Evolutionary conservation across 2,329 filamentous ascomycete genomes (phyloP).

Genomic region (Dothistroma pini): DNA sequence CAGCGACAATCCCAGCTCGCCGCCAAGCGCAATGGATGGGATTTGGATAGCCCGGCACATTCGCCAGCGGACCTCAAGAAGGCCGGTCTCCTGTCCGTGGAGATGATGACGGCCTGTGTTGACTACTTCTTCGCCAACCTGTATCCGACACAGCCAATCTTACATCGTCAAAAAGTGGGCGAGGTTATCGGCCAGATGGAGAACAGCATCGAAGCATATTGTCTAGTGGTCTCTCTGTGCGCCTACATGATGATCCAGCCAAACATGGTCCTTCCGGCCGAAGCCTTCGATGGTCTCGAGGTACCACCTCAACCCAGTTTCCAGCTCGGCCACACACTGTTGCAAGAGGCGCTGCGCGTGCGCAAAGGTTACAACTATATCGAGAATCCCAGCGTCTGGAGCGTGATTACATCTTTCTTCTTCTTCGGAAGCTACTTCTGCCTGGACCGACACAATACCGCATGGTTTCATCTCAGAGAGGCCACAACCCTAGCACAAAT

Average conservation of each 20-base stretch:
- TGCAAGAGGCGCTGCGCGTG: slow-evolving; percentile 57
- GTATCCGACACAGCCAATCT: slow-evolving; percentile 61
- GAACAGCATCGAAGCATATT: slow-evolving; percentile 54
- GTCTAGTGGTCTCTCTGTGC: slow-evolving; percentile 52
- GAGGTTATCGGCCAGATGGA: slow-evolving; percentile 53
- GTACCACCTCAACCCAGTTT: slow-evolving; percentile 42
- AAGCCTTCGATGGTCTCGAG: slow-evolving; percentile 49
- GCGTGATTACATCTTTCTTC: slow-evolving; percentile 62
- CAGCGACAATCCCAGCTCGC: slow-evolving; percentile 45
- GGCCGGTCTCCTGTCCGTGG: slow-evolving; percentile 47
- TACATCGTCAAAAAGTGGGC: slow-evolving; percentile 51
- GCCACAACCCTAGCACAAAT: slow-evolving; percentile 59
- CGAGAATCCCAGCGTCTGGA: slow-evolving; percentile 52
- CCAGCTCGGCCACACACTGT: slow-evolving; percentile 51
- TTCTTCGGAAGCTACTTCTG: slow-evolving; percentile 60
- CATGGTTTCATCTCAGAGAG: slow-evolving; percentile 60
- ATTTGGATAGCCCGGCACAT: slow-evolving; percentile 40
- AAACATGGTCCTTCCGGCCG: slow-evolving; percentile 42
- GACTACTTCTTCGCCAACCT: slow-evolving; percentile 61
- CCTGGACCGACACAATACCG: slow-evolving; percentile 58
- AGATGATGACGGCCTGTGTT: slow-evolving; percentile 52
- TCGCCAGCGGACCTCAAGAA: slow-evolving; percentile 45
- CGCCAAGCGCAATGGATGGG: slow-evolving; percentile 38
- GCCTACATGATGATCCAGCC: slow-evolving; percentile 51
- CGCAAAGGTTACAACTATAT: slow-evolving; percentile 57